Evolutionary conservation across 1,139 yeast genomes (phyloP).

Genomic region (Casaregolazyma suthepensis): DNA sequence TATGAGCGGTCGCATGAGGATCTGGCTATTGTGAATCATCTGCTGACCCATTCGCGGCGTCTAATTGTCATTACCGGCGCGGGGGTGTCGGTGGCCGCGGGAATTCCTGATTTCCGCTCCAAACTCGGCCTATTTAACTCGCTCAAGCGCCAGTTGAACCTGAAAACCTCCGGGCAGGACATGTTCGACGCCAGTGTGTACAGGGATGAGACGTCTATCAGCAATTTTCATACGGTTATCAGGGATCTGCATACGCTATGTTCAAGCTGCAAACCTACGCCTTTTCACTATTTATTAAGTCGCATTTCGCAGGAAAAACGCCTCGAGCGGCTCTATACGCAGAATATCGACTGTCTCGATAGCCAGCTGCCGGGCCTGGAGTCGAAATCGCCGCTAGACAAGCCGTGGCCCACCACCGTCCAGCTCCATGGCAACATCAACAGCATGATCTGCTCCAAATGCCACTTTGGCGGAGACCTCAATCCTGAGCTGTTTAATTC

Average conservation of each 20-base stretch:
- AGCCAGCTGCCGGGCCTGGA: conserved; percentile 41
- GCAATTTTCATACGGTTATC: conserved; percentile 68
- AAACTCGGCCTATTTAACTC: conserved; percentile 68
- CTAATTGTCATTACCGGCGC: conserved; percentile 63
- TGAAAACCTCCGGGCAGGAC: conserved; percentile 59
- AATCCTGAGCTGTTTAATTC: conserved; percentile 37
- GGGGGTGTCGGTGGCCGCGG: conserved; percentile 84
- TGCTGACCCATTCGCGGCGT: conserved; percentile 31
- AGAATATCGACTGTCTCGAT: conserved; percentile 44
- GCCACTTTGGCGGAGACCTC: conserved; percentile 46
- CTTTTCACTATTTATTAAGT: conserved; percentile 62
- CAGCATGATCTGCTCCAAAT: conserved; percentile 68
- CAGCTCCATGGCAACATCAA: conserved; percentile 79
- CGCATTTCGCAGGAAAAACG: conserved; percentile 55
- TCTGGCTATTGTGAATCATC: conserved; percentile 27
- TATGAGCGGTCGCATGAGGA: conserved; percentile 11
- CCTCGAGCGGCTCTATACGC: conserved; percentile 56
- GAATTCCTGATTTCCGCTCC: conserved; percentile 86
- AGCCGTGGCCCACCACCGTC: conserved; percentile 49
- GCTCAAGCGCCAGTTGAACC: conserved; percentile 39
- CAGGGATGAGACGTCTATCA: conserved; percentile 53
- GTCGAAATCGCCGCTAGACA: conserved; percentile 42
- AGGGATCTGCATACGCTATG: conserved; percentile 55
- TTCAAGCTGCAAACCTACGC: conserved; percentile 58
- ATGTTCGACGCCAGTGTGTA: conserved; percentile 78